Conservation (phyloP, 1,284 basidiomycete genomes). For the Pyrrhoderma noxium region DNA sequence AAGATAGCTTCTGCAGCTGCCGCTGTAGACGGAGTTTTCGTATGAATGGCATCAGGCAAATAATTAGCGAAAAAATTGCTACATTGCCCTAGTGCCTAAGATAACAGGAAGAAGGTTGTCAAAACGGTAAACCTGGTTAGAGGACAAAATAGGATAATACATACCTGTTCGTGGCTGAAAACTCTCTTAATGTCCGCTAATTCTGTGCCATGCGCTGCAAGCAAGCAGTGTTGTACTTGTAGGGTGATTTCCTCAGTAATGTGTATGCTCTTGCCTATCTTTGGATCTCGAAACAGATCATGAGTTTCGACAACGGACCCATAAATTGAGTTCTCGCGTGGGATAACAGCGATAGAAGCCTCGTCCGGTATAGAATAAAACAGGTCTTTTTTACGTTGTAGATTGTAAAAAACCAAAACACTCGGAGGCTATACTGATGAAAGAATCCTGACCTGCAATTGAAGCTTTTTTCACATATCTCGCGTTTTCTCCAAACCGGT, state of each 20-base stretch:
- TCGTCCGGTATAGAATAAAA: conserved; percentile 40
- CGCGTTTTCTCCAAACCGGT: conserved; percentile 45
- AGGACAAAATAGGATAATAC: conserved; percentile 18
- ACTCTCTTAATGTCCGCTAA: conserved; percentile 45
- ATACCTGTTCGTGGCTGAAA: conserved; percentile 71
- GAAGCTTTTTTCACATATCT: conserved; percentile 45
- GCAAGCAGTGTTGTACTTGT: conserved; percentile 59
- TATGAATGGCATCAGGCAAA: conserved; percentile 43
- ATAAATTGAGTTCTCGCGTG: conserved; percentile 71
- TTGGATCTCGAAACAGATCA: conserved; percentile 43
- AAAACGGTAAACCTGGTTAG: conserved; percentile 1
- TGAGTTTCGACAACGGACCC: conserved; percentile 71
- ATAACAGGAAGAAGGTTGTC: conserved; percentile 6
- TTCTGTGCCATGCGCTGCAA: conserved; percentile 48
- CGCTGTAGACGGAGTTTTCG: conserved; percentile 61
- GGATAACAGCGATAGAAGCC: conserved; percentile 49
- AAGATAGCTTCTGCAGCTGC: conserved; percentile 53
- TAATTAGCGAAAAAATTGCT: conserved; percentile 44
- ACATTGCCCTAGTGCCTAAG: conserved; percentile 74
- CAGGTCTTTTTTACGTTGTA: conserved; percentile 44
- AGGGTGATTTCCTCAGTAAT: conserved; percentile 53
- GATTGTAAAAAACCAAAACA: neutral
- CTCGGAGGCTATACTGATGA: neutral
- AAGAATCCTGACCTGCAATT: conserved; percentile 43
- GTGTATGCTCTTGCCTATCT: conserved; percentile 36